These are phyloP conservation scores for Rhodotorula sphaerocarpa DNA, from an alignment of 768 basidiomycete genomes.

Conservation along the genomic window DNA sequence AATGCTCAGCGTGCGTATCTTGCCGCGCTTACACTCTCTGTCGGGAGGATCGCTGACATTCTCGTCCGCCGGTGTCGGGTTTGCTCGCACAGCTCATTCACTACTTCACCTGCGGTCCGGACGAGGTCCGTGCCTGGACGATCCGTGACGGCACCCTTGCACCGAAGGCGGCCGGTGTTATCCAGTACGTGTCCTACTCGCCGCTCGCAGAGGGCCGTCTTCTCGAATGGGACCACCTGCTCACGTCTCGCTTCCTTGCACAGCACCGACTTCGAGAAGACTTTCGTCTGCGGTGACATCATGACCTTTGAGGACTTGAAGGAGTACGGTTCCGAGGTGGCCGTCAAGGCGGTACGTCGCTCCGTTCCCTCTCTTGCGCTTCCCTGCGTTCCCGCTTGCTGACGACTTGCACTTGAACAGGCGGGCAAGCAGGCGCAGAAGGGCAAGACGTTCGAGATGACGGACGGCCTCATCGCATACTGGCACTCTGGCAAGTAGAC, in stretches of 20 bases:
- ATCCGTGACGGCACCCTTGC: constrained; percentile 89
- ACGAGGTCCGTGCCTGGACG: constrained; percentile 97
- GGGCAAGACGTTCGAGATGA: constrained; percentile 85
- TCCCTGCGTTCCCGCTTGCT: not conserved
- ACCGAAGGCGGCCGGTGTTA: constrained; percentile 94
- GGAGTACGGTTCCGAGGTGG: constrained; percentile 78
- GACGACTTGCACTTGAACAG: constrained; percentile 7
- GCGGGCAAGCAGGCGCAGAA: constrained; percentile 88
- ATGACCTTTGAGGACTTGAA: constrained; percentile 84
- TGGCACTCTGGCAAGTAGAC: constrained; percentile 54
- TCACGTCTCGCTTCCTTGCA: not conserved
- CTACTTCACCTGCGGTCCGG: constrained; percentile 95
- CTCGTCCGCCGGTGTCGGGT: too few relatives aligned
- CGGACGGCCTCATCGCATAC: constrained; percentile 51
- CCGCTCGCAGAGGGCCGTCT: not conserved
- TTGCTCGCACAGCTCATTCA: constrained; percentile 68
- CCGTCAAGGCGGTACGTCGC: constrained; percentile 70
- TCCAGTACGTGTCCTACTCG: constrained; percentile 55
- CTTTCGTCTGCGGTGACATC: constrained; percentile 95
- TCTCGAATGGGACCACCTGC: not conserved
- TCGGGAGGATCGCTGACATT: too few relatives aligned
- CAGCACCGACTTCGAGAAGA: constrained; percentile 93
- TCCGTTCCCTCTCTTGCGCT: not conserved
- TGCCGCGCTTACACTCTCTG: too few relatives aligned
- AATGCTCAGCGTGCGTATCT: constrained; percentile 61